Evolutionary conservation across 371 early-diverging fungal species (phyloP).

Genomic region (Mortierella sp.): DNA sequence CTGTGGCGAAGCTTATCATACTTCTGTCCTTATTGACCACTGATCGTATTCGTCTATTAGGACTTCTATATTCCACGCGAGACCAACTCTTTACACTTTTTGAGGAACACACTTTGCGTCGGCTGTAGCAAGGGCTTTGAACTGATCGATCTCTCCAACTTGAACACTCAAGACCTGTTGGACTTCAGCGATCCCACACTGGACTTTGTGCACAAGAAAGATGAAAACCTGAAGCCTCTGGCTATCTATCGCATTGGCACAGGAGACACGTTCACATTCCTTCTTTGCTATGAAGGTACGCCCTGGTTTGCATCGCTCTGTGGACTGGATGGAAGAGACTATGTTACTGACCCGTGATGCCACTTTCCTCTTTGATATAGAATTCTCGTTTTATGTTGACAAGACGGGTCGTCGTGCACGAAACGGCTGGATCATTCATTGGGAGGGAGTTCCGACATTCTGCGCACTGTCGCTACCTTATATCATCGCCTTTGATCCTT

Average conservation of each 20-base stretch:
- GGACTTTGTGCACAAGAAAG: constrained; percentile 82
- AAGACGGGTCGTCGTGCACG: constrained; percentile 82
- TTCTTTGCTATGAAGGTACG: constrained; percentile 89
- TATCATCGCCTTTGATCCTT: constrained; percentile 88
- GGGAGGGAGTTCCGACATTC: constrained; percentile 79
- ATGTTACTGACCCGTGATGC: no score
- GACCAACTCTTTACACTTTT: constrained; percentile 80
- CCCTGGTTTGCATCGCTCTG: background rate
- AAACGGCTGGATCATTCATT: constrained; percentile 78
- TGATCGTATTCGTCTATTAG: constrained; percentile 36
- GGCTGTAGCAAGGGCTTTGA: constrained; percentile 94
- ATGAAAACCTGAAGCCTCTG: constrained; percentile 79
- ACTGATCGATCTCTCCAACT: constrained; percentile 85
- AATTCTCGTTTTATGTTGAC: constrained; percentile 92
- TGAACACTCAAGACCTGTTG: constrained; percentile 79
- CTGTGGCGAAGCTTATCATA: background rate
- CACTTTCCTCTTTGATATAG: constrained; percentile 48
- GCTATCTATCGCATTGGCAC: constrained; percentile 82
- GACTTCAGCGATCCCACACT: constrained; percentile 86
- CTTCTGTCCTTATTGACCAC: background rate
- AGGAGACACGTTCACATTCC: constrained; percentile 68
- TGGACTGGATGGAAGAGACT: no score
- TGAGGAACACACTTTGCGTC: constrained; percentile 85
- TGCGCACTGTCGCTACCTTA: constrained; percentile 77
- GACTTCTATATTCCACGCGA: constrained; percentile 93